These are phyloP conservation scores for Dendrocalamus latiflorus DNA, from an alignment of 202 grass and related monocot genomes.

Conservation along the genomic window DNA sequence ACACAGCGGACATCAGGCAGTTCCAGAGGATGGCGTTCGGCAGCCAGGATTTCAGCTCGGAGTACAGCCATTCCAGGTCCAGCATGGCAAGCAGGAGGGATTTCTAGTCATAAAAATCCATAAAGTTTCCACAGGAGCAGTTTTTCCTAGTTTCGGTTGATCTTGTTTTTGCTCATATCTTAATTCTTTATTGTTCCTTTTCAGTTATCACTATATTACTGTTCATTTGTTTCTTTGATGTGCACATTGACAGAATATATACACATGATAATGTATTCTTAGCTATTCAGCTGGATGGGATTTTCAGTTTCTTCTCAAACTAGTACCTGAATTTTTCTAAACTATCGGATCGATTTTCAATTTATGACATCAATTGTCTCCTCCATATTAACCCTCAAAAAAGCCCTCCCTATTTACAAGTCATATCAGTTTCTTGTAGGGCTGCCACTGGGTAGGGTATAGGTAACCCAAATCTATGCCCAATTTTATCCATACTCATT, in stretches of 20 bases:
- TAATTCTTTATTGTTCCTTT: background rate
- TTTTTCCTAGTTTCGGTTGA: background rate
- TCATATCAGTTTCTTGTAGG: too few species aligned
- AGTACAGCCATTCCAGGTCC: slow-evolving; percentile 50
- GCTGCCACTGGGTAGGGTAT: too few species aligned
- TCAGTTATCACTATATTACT: background rate
- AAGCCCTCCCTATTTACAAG: too few species aligned
- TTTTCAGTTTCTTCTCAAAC: background rate
- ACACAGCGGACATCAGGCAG: slow-evolving; percentile 76
- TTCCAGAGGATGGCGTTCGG: slow-evolving; percentile 93
- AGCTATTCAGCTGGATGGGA: background rate
- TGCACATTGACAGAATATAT: background rate
- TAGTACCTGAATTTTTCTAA: background rate
- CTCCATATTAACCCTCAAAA: too few species aligned
- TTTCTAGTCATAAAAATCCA: background rate
- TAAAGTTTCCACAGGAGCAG: background rate
- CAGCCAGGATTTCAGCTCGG: slow-evolving; percentile 78
- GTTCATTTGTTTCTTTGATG: background rate
- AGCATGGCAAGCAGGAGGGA: slow-evolving; percentile 41
- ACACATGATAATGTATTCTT: background rate
- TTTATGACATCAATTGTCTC: too few species aligned
- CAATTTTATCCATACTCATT: too few species aligned
- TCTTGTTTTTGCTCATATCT: background rate
- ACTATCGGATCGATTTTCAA: too few species aligned
- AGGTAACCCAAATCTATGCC: too few species aligned